Evolutionary conservation across 2,329 filamentous ascomycete species (phyloP).

Genomic region (Monosporascus ibericus): DNA sequence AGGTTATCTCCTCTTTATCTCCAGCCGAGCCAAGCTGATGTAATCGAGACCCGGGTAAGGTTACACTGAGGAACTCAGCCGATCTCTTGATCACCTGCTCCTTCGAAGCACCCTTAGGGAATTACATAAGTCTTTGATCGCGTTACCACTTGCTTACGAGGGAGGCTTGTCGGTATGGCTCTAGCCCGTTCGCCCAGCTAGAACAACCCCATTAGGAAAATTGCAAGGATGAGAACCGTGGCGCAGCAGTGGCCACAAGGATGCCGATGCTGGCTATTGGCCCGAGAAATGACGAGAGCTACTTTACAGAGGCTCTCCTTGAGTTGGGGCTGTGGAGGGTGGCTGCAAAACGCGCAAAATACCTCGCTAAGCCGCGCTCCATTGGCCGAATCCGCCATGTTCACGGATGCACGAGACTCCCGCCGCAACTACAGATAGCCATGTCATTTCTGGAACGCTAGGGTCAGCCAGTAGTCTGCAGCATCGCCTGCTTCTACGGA

Average conservation of each 20-base stretch:
- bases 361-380: too few relatives aligned
- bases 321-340: too few relatives aligned
- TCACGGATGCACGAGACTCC: too few relatives aligned
- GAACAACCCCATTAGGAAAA: conserved; percentile 1
- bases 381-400: too few relatives aligned
- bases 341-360: too few relatives aligned
- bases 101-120: not conserved
- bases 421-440: not conserved
- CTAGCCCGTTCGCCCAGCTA: not conserved
- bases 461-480: not conserved
- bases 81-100: not conserved
- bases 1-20: too few relatives aligned
- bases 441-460: not conserved
- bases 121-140: not conserved
- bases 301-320: too few relatives aligned
- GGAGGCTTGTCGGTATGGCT: not conserved
- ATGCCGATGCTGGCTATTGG: too few relatives aligned
- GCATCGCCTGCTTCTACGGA: not conserved
- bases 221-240: not conserved
- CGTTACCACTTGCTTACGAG: not conserved
- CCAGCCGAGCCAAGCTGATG: not conserved
- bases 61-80: not conserved
- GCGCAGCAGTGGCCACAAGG: not conserved
- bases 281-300: too few relatives aligned
- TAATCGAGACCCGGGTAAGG: not conserved